These are phyloP conservation scores for Phytophthora sojae DNA, from an alignment of 352 stramenopile genomes.

Conservation along the genomic window DNA sequence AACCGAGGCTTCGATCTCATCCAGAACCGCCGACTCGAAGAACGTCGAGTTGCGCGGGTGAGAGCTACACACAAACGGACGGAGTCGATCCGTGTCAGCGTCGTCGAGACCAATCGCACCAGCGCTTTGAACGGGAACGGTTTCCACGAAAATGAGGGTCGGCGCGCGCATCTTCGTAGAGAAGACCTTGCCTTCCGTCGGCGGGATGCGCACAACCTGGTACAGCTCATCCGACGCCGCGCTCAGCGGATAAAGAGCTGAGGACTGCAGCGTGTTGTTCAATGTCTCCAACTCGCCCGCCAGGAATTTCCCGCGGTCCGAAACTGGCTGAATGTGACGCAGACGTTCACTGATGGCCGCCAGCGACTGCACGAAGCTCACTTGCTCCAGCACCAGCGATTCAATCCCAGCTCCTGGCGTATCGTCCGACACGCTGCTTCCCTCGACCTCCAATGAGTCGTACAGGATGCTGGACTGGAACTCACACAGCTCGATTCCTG, in stretches of 20 bases:
- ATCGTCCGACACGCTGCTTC: conserved; percentile 16
- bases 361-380: conserved; percentile 77
- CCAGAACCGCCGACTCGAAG: conserved; percentile 56
- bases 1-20: conserved; percentile 44
- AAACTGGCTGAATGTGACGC: conserved; percentile 68
- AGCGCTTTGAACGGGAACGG: conserved; percentile 62
- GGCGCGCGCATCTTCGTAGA: conserved; percentile 87
- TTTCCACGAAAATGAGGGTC: conserved; percentile 82
- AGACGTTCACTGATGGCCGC: conserved; percentile 76
- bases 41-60: conserved; percentile 66
- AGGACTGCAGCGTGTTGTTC: conserved; percentile 63
- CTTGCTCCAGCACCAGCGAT: conserved; percentile 75
- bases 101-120: conserved; percentile 36
- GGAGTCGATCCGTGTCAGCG: conserved; percentile 46
- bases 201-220: conserved; percentile 76
- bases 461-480: conserved; percentile 81
- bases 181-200: conserved; percentile 83
- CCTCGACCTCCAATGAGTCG: conserved; percentile 56
- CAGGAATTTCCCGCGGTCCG: conserved; percentile 57
- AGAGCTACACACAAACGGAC: conserved; percentile 63
- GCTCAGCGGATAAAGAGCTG: conserved; percentile 78
- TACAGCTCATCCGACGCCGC: conserved; percentile 76
- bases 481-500: conserved; percentile 65
- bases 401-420: conserved; percentile 45
- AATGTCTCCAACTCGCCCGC: conserved; percentile 56